Conservation (phyloP, 371 early-diverging fungal species). For the Dichotomocladium elegans region DNA sequence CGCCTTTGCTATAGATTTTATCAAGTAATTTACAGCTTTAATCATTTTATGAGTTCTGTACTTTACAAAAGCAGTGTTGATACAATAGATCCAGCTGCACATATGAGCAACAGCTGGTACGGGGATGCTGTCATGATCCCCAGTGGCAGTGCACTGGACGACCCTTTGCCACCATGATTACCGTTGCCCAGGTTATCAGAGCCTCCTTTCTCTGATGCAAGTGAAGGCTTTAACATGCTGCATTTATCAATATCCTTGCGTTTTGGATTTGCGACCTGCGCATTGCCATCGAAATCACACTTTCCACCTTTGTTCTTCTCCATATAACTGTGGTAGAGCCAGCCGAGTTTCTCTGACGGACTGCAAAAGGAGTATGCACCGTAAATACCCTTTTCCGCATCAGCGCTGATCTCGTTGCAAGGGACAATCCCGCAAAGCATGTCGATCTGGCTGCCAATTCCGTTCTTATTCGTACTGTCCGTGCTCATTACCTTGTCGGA, state of each 20-base stretch:
- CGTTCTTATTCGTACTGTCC: background rate
- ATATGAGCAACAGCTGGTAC: too few relatives aligned
- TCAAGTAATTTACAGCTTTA: too few relatives aligned
- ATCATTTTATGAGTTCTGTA: too few relatives aligned
- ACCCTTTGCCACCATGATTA: too few relatives aligned
- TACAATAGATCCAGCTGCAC: too few relatives aligned
- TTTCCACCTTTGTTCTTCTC: slow-evolving; percentile 16
- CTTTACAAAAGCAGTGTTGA: too few relatives aligned
- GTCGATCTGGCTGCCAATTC: slow-evolving; percentile 38
- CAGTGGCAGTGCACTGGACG: too few relatives aligned
- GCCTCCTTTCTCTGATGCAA: too few relatives aligned
- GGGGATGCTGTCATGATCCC: too few relatives aligned
- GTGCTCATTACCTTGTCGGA: slow-evolving; percentile 36
- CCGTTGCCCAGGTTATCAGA: too few relatives aligned
- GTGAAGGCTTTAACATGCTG: background rate
- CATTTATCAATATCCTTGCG: slow-evolving; percentile 28
- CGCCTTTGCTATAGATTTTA: too few relatives aligned
- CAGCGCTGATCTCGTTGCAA: slow-evolving; percentile 49
- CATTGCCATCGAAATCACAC: slow-evolving; percentile 40
- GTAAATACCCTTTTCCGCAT: slow-evolving; percentile 52
- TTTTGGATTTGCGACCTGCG: slow-evolving; percentile 25
- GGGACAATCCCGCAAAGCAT: slow-evolving; percentile 50
- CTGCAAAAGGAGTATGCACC: slow-evolving; percentile 55
- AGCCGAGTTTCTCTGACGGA: slow-evolving; percentile 47
- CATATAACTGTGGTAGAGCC: slow-evolving; percentile 32